Percentiles rank a stretch among this genome's conserved stretches.
phyloP scores from a whole-genome alignment of 495 filamentous ascomycete species.

The Collariella sp. region DNA sequence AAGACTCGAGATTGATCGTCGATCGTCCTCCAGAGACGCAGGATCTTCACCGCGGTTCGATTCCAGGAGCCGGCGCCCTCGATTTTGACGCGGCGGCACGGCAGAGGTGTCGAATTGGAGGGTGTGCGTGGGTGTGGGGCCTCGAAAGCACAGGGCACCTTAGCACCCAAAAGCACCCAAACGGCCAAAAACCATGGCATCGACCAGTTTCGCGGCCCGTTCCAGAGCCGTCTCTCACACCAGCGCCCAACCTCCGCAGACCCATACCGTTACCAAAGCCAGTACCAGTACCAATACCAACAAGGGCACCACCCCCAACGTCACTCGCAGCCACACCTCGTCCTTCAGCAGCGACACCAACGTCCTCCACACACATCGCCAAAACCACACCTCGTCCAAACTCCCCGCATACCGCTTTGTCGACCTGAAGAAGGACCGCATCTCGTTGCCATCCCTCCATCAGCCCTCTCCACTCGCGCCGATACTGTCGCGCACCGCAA shows the following conservation, averaged over 20 bases:
- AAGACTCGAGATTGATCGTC: neutral
- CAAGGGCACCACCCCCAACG: constrained; percentile 8
- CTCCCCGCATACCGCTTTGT: constrained; percentile 42
- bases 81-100: constrained; percentile 1
- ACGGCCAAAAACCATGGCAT: constrained; percentile 10
- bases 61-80: neutral
- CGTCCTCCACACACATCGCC: constrained; percentile 38
- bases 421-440: constrained; percentile 38
- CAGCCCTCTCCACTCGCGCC: constrained; percentile 36
- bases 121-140: constrained; percentile 8
- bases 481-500: constrained; percentile 26
- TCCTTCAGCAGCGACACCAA: constrained; percentile 18
- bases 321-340: constrained; percentile 14
- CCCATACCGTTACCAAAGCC: no score
- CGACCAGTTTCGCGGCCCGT: constrained; percentile 5
- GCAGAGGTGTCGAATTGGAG: neutral
- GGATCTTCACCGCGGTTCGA: neutral
- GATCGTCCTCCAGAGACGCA: neutral
- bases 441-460: constrained; percentile 29
- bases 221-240: constrained; percentile 5
- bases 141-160: neutral
- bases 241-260: constrained; percentile 9
- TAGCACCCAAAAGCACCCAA: neutral
- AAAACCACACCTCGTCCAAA: constrained; percentile 43
- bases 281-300: neutral